A percentile compares a stretch with the other conserved stretches of the same genome.
These are phyloP conservation scores for Fusarium decemcellulare DNA, from an alignment of 2,329 filamentous ascomycete genomes.

Conservation along the genomic window DNA sequence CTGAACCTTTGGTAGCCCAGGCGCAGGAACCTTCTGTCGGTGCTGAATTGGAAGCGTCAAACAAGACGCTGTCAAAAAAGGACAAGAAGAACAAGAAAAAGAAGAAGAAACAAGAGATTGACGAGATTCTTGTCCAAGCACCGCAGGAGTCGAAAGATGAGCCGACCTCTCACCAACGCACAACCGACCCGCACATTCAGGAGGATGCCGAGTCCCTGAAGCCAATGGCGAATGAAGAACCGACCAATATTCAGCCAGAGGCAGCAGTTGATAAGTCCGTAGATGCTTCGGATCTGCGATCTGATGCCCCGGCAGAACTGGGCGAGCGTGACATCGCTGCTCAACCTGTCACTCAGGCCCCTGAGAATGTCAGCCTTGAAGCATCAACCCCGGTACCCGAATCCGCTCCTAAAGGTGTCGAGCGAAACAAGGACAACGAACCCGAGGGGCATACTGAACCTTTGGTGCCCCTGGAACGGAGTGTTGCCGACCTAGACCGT, in stretches of 20 bases:
- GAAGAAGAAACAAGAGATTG: slow-evolving; percentile 35
- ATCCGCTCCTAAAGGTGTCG: not conserved
- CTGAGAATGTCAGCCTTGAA: not conserved
- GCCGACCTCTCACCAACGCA: not conserved
- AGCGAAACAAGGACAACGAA: not conserved
- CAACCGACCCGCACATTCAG: not conserved
- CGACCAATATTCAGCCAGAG: not conserved
- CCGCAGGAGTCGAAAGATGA: not conserved
- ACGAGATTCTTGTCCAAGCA: not conserved
- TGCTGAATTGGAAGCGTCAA: slow-evolving; percentile 3
- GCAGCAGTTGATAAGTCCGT: not conserved
- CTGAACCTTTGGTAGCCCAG: not conserved
- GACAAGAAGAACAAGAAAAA: slow-evolving; percentile 53
- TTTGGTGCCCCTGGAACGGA: not conserved
- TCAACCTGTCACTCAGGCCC: not conserved
- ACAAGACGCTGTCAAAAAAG: slow-evolving; percentile 40
- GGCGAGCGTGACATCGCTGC: not conserved
- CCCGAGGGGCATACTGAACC: not conserved
- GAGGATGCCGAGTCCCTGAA: not conserved
- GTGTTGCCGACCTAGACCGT: not conserved
- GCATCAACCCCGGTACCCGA: not conserved
- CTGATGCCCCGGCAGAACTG: not conserved
- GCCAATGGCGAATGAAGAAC: not conserved
- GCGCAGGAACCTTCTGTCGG: not conserved
- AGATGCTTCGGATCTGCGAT: not conserved